Conservation (phyloP, 352 stramenopile species). For the Phytophthora quininea region DNA sequence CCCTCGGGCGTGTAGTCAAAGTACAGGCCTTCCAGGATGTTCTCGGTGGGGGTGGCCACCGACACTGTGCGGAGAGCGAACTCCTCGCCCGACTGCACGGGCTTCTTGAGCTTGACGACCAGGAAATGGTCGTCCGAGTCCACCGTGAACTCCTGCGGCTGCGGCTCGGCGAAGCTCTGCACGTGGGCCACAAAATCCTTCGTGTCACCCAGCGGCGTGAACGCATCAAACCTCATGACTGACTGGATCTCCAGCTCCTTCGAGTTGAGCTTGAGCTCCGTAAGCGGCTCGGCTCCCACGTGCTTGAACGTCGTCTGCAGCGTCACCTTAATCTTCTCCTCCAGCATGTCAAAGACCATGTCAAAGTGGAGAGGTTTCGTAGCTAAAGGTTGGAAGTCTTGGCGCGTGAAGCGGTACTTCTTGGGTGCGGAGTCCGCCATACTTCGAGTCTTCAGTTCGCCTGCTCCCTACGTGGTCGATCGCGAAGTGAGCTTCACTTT, state of each 20-base stretch:
- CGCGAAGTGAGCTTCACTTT: too few species aligned
- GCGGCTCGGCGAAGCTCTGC: slow-evolving; percentile 49
- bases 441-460: too few species aligned
- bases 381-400: slow-evolving; percentile 65
- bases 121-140: slow-evolving; percentile 76
- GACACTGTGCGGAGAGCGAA: slow-evolving; percentile 75
- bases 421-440: slow-evolving; percentile 4
- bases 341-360: slow-evolving; percentile 82
- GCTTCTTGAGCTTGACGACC: slow-evolving; percentile 60
- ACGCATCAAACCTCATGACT: slow-evolving; percentile 58
- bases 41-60: slow-evolving; percentile 70
- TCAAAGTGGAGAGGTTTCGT: slow-evolving; percentile 82
- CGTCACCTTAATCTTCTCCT: slow-evolving; percentile 64
- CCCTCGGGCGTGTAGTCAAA: slow-evolving; percentile 78
- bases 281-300: slow-evolving; percentile 37
- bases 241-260: slow-evolving; percentile 75
- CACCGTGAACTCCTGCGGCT: slow-evolving; percentile 53
- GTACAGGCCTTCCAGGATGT: slow-evolving; percentile 82
- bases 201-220: slow-evolving; percentile 39
- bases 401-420: slow-evolving; percentile 77
- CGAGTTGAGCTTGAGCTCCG: slow-evolving; percentile 72
- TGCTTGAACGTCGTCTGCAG: slow-evolving; percentile 77
- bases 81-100: slow-evolving; percentile 62
- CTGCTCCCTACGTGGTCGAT: too few species aligned
- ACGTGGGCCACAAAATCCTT: slow-evolving; percentile 72